A percentile compares a stretch with the other conserved stretches of the same genome.
Evolutionary conservation across 768 basidiomycete species (phyloP).

Genomic region (Russula olivacea): DNA sequence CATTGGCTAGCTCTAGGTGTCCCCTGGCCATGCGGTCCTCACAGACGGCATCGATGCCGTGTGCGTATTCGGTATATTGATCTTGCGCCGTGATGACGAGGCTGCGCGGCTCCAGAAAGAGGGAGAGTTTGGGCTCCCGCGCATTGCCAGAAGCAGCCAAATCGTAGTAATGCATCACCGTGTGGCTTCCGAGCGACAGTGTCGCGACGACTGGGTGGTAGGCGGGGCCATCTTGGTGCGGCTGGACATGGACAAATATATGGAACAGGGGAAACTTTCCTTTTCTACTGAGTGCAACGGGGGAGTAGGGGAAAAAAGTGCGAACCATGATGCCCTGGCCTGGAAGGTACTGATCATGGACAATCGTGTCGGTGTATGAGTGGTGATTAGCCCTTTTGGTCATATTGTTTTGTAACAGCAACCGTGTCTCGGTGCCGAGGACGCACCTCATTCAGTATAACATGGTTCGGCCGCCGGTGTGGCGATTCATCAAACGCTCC

Average conservation of each 20-base stretch:
- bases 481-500: constrained; percentile 59
- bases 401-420: neutral
- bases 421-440: neutral
- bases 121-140: constrained; percentile 55
- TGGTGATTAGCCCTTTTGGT: neutral
- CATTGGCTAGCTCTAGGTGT: constrained; percentile 49
- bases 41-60: constrained; percentile 64
- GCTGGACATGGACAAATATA: constrained; percentile 40
- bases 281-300: neutral
- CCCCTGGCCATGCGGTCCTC: constrained; percentile 42
- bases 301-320: constrained; percentile 5
- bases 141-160: constrained; percentile 43
- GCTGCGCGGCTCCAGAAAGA: constrained; percentile 82
- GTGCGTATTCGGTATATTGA: constrained; percentile 69
- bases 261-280: neutral
- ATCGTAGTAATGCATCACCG: constrained; percentile 76
- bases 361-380: neutral
- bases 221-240: constrained; percentile 87
- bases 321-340: constrained; percentile 92
- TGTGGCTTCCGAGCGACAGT: constrained; percentile 80
- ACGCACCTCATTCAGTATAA: constrained; percentile 79
- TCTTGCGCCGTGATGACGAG: constrained; percentile 66
- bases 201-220: constrained; percentile 88
- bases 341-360: constrained; percentile 58
- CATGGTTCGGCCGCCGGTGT: constrained; percentile 73